phyloP scores from a whole-genome alignment of 2,329 filamentous ascomycete species.

The Sporothrix pallida region DNA sequence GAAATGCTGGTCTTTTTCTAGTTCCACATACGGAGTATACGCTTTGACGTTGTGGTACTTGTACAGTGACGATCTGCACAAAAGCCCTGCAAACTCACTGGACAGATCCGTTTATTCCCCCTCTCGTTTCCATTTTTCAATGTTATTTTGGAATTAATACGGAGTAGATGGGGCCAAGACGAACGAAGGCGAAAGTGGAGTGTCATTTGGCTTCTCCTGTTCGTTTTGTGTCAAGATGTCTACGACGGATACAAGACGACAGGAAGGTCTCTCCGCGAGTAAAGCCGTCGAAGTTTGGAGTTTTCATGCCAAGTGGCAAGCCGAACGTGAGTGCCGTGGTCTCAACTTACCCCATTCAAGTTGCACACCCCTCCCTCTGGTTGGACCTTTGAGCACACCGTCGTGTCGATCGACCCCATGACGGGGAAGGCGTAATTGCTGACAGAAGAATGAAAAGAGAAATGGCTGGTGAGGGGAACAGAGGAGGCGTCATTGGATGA shows the following conservation, averaged over 20 bases:
- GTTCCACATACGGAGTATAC: background rate
- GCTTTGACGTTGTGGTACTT: no score
- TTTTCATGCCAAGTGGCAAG: background rate
- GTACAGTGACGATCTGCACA: background rate
- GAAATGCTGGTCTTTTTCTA: background rate
- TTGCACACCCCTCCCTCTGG: background rate
- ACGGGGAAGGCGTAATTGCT: background rate
- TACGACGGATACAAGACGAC: background rate
- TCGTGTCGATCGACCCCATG: constrained; percentile 1
- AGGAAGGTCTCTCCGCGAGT: background rate
- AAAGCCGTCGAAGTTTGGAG: constrained; percentile 21
- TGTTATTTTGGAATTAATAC: background rate
- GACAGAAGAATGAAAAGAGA: background rate
- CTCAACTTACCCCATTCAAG: background rate
- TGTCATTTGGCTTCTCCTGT: constrained; percentile 1
- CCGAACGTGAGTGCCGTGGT: background rate
- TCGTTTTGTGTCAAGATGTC: background rate
- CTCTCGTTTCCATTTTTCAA: background rate
- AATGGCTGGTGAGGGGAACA: background rate
- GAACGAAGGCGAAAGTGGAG: background rate
- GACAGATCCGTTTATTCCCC: background rate
- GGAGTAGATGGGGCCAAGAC: background rate
- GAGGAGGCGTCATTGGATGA: background rate
- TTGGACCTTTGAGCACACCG: background rate
- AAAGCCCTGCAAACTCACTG: background rate